These are phyloP conservation scores for Sporothrix euskadiensis DNA, from an alignment of 2,329 filamentous ascomycete genomes.

Conservation along the genomic window DNA sequence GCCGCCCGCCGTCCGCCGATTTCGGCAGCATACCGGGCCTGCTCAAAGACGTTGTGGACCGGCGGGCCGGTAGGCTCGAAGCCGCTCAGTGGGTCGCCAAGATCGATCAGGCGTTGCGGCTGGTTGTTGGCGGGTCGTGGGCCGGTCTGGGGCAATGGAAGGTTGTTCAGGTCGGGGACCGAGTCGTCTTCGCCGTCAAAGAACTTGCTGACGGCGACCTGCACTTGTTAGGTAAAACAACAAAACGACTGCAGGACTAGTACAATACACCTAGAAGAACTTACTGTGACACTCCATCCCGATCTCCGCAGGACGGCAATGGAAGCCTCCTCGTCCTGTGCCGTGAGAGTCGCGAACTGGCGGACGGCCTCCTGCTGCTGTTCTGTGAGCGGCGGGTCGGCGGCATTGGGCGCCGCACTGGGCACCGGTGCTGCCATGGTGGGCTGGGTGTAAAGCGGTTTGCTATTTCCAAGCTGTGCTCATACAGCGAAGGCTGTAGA, in stretches of 20 bases:
- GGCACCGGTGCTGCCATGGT: conserved; percentile 44
- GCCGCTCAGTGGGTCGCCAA: conserved; percentile 3
- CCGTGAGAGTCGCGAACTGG: conserved; percentile 84
- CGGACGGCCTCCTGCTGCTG: conserved; percentile 81
- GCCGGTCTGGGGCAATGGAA: conserved; percentile 30
- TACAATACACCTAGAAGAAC: neutral
- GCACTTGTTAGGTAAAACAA: conserved; percentile 16
- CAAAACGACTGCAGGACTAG: neutral
- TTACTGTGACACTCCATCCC: conserved; percentile 94
- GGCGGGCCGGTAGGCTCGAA: conserved; percentile 35
- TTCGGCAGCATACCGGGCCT: neutral
- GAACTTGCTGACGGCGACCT: conserved; percentile 97
- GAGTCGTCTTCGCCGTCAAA: conserved; percentile 75
- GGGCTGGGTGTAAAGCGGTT: neutral
- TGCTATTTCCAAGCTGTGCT: neutral
- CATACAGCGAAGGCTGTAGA: neutral
- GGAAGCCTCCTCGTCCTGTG: conserved; percentile 75
- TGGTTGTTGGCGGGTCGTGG: conserved; percentile 63
- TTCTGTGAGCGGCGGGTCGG: conserved; percentile 56
- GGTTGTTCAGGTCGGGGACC: conserved; percentile 64
- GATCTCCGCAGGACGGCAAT: conserved; percentile 78
- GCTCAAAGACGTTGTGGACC: conserved; percentile 12
- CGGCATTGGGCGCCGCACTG: conserved; percentile 52
- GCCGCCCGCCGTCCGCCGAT: neutral
- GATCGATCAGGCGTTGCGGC: conserved; percentile 33